Conservation (phyloP, 1,139 yeast genomes). For the Hemisphaericaspora xylofermentans region DNA sequence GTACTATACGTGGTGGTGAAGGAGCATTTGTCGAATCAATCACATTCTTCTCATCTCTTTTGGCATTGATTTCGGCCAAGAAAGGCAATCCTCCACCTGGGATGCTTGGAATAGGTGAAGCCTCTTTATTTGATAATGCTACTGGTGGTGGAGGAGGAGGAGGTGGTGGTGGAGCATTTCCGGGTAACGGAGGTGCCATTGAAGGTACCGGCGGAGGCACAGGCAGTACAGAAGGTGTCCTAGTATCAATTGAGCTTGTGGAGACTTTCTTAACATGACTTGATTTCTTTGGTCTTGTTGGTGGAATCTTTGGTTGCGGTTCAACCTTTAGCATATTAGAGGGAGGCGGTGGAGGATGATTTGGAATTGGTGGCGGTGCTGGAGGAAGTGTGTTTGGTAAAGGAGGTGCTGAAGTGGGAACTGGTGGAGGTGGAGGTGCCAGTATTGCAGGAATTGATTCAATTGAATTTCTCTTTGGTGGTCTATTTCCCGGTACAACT, state of each 20-base stretch:
- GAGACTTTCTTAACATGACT: conserved; percentile 26
- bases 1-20: conserved; percentile 4
- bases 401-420: conserved; percentile 15
- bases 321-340: conserved; percentile 18
- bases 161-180: conserved; percentile 21
- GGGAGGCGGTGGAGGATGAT: conserved; percentile 19
- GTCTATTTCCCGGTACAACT: conserved; percentile 4
- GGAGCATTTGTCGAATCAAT: conserved; percentile 40
- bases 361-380: conserved; percentile 19
- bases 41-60: conserved; percentile 56
- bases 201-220: conserved; percentile 17
- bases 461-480: conserved; percentile 1
- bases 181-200: conserved; percentile 19
- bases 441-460: conserved; percentile 16
- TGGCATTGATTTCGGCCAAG: conserved; percentile 55
- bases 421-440: conserved; percentile 15
- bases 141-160: conserved; percentile 19
- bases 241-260: conserved; percentile 18
- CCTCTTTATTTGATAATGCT: conserved; percentile 17
- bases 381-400: conserved; percentile 12
- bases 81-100: conserved; percentile 43
- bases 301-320: conserved; percentile 31
- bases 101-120: conserved; percentile 6
- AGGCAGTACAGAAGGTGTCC: conserved; percentile 9
- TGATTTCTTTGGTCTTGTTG: conserved; percentile 32